Base-by-base conservation (phyloP, 2,329 filamentous ascomycete genomes). In the Cytospora chrysosperma region DNA sequence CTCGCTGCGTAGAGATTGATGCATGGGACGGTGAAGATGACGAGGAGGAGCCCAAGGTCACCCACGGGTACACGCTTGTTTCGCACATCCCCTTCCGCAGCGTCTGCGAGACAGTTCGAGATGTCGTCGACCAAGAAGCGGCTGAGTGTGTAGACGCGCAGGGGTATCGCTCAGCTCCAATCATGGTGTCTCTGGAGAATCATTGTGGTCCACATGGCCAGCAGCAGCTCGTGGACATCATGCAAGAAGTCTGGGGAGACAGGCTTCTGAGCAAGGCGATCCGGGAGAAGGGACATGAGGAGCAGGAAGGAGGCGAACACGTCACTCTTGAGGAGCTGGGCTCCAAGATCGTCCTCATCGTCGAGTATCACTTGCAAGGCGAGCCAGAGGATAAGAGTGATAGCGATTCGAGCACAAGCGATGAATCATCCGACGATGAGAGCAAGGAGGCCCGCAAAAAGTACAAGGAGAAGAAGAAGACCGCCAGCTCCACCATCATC, bases 1-100 rank as follows among this genome's bases (percentile, higher is more conserved):
- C 87, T 2, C 79, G 88, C 8, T 91, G 88, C 69, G 87, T 91
- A 43, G 88, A 91, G 74, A 91, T 91, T 60, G 88, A 91, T 70
- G 88, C 86, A 1, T 91, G 88, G 88, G 87, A 91, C 69, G 80
- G 88, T 55, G 78, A 82, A 43, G 82, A 86, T 10, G 73, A 88
- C 68, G 75, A 75, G 47, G 80, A 85, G 12, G 88, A 90, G 72
- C 88, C 87, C 4, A 90, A 89, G 71, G 87, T 90, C 59, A 90
- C 88, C 0, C 88, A 90, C 70, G 88, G 88, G 1, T 90, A 85
- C 72, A 90, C 88, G 0, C 77, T 90, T 2, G 86, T 89, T 4
- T 89, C 86, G 10, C 77, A 89, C 69, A 85, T 90, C 27, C 77
- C 83, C 0, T 89, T 90, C 70, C 85, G 88, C 34, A 67, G 78